Conservation (phyloP, 2,329 filamentous ascomycete species). For the Epicoccum sorghinum region DNA sequence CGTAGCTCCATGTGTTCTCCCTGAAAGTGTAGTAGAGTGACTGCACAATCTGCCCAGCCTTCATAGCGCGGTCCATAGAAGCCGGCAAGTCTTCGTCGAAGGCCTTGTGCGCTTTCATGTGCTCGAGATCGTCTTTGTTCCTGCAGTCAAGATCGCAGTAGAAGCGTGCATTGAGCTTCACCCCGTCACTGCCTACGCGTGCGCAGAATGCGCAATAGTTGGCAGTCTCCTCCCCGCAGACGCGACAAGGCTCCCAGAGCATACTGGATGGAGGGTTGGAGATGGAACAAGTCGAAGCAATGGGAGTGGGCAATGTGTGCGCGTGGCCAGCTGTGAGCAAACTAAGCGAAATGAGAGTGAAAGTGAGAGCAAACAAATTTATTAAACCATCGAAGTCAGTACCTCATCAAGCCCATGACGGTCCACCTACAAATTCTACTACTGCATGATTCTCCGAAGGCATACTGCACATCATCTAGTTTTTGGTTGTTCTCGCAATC, state of each 20-base stretch:
- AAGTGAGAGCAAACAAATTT: neutral
- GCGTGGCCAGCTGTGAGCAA: neutral
- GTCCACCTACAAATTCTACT: too few relatives aligned
- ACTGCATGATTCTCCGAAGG: too few relatives aligned
- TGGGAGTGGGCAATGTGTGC: neutral
- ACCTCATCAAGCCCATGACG: too few relatives aligned
- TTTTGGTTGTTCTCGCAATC: too few relatives aligned
- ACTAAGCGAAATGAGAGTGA: neutral
- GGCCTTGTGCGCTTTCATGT: constrained; percentile 8
- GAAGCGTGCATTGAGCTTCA: constrained; percentile 1
- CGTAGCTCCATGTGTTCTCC: constrained; percentile 24
- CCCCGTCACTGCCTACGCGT: neutral
- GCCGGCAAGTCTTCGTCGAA: neutral
- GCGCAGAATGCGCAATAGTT: constrained; percentile 15
- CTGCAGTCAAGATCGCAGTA: constrained; percentile 16
- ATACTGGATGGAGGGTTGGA: neutral
- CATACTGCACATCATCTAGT: too few relatives aligned
- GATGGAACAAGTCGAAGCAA: neutral
- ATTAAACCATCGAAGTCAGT: too few relatives aligned
- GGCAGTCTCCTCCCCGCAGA: constrained; percentile 9
- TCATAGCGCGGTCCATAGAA: constrained; percentile 10
- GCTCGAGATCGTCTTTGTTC: constrained; percentile 10
- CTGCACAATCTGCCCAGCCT: constrained; percentile 20
- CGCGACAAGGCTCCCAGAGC: constrained; percentile 9
- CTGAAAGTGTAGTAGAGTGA: constrained; percentile 20